A percentile compares a stretch with the other conserved stretches of the same genome.
These are phyloP conservation scores for Bjerkandera adusta DNA, from an alignment of 1,284 basidiomycete genomes.

Conservation along the genomic window DNA sequence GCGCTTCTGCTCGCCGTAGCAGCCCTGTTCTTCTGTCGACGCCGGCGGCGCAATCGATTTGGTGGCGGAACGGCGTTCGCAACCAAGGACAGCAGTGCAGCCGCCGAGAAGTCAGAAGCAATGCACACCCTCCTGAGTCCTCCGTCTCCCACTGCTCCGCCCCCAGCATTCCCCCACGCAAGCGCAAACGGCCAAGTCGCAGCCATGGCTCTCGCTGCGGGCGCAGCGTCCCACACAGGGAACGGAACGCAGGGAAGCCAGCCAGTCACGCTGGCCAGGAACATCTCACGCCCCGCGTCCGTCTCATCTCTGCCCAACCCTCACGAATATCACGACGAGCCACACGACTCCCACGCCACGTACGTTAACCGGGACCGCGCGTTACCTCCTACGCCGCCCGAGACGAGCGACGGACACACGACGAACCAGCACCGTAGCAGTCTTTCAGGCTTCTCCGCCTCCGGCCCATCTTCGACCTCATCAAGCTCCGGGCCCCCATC, in stretches of 20 bases:
- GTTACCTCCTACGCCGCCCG: constrained; percentile 10
- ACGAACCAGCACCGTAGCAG: constrained; percentile 6
- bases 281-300: constrained; percentile 7
- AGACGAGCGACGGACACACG: too few species aligned
- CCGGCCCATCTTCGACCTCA: constrained; percentile 8
- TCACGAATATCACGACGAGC: constrained; percentile 17
- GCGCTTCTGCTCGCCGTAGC: constrained; percentile 16
- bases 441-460: too few species aligned
- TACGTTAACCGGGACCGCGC: constrained; percentile 10
- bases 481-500: constrained; percentile 16
- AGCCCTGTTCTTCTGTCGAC: constrained; percentile 2
- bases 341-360: too few species aligned
- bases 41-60: background rate
- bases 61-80: background rate
- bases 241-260: background rate
- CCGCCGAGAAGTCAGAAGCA: too few species aligned
- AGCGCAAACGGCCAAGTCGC: constrained; percentile 1
- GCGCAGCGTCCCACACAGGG: background rate
- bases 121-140: background rate
- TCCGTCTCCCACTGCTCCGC: background rate
- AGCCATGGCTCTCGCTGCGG: background rate
- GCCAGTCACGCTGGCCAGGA: background rate
- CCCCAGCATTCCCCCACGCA: background rate
- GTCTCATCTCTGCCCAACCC: constrained; percentile 24
- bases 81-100: background rate